phyloP scores from a whole-genome alignment of 176 grass and related monocot species.

The Musa acuminata region DNA sequence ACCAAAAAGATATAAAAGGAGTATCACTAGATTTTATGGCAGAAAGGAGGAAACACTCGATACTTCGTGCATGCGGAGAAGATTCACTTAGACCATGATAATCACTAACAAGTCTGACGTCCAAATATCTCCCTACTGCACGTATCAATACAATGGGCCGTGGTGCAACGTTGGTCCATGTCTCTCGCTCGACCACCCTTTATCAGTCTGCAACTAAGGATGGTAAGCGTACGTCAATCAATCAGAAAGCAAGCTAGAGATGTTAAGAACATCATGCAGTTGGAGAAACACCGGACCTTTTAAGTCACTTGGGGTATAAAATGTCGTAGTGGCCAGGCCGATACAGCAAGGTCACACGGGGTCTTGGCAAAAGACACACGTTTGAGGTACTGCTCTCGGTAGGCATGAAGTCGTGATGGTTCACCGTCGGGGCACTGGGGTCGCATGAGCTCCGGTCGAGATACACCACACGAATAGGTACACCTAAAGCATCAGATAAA shows the following conservation, averaged over 20 bases:
- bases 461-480: slow-evolving; percentile 88
- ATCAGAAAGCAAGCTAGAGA: not conserved
- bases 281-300: not conserved
- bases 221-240: not conserved
- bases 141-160: too few relatives aligned
- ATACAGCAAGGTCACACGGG: slow-evolving; percentile 76
- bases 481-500: slow-evolving; percentile 78
- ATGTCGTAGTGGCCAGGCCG: slow-evolving; percentile 97
- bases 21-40: too few relatives aligned
- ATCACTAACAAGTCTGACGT: too few relatives aligned
- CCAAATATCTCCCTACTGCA: too few relatives aligned
- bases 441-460: slow-evolving; percentile 66
- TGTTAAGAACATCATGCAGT: not conserved
- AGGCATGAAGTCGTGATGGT: slow-evolving; percentile 83
- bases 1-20: too few relatives aligned
- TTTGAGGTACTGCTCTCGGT: slow-evolving; percentile 15
- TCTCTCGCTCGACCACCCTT: not conserved
- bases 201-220: not conserved
- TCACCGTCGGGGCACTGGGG: slow-evolving; percentile 35
- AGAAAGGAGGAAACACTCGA: too few relatives aligned
- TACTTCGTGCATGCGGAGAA: too few relatives aligned
- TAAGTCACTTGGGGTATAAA: slow-evolving; percentile 61
- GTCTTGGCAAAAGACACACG: slow-evolving; percentile 23
- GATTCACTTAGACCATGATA: too few relatives aligned
- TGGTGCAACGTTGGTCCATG: not conserved